phyloP scores from a whole-genome alignment of 345 rosid genomes.

The rapeseed (Brassica napus) region Da-Ae NC_063436.1:4468501-4469000 shows the following conservation, averaged over 20 bases:
- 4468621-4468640: conserved; percentile 31
- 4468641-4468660: conserved; percentile 35
- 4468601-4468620: conserved; percentile 26
- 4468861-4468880: conserved; percentile 65
- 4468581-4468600: conserved; percentile 34
- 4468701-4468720: conserved; percentile 50
- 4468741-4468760: conserved; percentile 4
- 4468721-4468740: conserved; percentile 13
- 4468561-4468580: conserved; percentile 30
- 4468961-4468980: conserved; percentile 90
- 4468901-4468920: conserved; percentile 64
- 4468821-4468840: not conserved
- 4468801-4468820: conserved; percentile 23
- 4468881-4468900: conserved; percentile 50
- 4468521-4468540: conserved; percentile 16
- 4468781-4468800: conserved; percentile 38
- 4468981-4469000: conserved; percentile 96
- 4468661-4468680: conserved; percentile 10
- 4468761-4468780: conserved; percentile 32
- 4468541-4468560: conserved; percentile 17
- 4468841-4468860: conserved; percentile 64
- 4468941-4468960: conserved; percentile 60
- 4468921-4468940: conserved; percentile 52
- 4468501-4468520: not conserved
- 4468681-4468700: conserved; percentile 34